Evolutionary conservation across 2,329 filamentous ascomycete genomes (phyloP).

Genomic region (Colletotrichum lupini): DNA sequence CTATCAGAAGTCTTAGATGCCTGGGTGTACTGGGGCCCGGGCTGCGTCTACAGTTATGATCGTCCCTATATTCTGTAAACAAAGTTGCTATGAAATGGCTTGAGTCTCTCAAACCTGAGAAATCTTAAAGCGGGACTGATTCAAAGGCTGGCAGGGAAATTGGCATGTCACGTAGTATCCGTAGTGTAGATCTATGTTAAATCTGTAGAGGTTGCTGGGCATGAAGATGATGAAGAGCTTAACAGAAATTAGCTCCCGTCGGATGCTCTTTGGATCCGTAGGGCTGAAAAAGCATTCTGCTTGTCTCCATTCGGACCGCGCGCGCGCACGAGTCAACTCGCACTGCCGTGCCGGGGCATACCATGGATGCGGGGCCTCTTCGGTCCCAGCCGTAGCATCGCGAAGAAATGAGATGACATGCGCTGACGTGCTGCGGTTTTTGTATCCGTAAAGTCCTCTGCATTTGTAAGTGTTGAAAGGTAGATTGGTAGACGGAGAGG

Average conservation of each 20-base stretch:
- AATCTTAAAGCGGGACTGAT: neutral
- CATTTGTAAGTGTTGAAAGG: neutral
- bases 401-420: neutral
- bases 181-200: neutral
- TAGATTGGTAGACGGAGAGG: neutral
- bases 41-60: neutral
- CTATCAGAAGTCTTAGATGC: neutral
- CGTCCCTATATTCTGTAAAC: neutral
- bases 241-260: neutral
- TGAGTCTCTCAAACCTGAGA: neutral
- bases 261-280: neutral
- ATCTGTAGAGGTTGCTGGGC: neutral
- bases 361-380: constrained; percentile 9
- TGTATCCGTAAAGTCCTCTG: neutral
- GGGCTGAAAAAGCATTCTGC: neutral
- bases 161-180: neutral
- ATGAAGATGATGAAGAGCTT: neutral
- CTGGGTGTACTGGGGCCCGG: too few species aligned
- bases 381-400: neutral
- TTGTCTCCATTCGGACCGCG: neutral
- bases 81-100: neutral
- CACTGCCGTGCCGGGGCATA: neutral
- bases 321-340: constrained; percentile 13
- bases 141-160: neutral
- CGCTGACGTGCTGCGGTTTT: neutral